Base-by-base conservation (phyloP, 768 basidiomycete species). In the Trametes coccinea region DNA sequence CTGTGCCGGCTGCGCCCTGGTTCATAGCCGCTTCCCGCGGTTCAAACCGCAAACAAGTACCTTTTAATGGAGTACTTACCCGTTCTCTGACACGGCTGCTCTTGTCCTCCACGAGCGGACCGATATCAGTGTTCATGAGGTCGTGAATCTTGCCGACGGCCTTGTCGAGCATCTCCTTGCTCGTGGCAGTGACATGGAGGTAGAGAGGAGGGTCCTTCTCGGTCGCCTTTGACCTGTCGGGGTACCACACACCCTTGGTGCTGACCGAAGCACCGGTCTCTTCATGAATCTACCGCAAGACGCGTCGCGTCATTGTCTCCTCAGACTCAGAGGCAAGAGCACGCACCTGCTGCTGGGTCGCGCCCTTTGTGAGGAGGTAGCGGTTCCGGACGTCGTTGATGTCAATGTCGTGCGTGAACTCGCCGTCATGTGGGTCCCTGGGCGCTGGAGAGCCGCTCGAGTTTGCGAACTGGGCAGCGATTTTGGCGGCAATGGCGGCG, bases 301-400 rank as follows among this genome's bases (percentile, higher is more conserved):
- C 3, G 14, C 41, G 7, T 58, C 14, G 9, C 10, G 22, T 22
- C 9, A 16, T 4, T 40, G 11, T 39, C 31, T 17, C 57, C 50
- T 56, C 58, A 11, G 30, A 11, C 0, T 13, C 30, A 7, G 13
- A 50, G 45, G 59, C 55, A 51, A 61, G 44, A 47, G 31, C 40
- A 39, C 88, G 47, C 57, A 93, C 95, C 82, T 97, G 89, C 62
- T 87, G 79, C 75, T 98, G 96, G 2, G 96, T 98, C 10, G 90
- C 82, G 2, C 93, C 93, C 73, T 93, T 96, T 49, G 95, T 98
- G 69, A 98, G 78, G 72, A 98, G 78, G 74, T 98, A 98, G 66
- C 96, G 82, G 76, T 98, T 98, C 72, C 95, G 80, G 51, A 95
- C 80, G 74, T 98, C 95, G 73, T 98, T 98, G 74, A 98, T 97